Evolutionary conservation across 495 filamentous ascomycete genomes (phyloP).

Genomic region (Cairneyella variabilis): DNA sequence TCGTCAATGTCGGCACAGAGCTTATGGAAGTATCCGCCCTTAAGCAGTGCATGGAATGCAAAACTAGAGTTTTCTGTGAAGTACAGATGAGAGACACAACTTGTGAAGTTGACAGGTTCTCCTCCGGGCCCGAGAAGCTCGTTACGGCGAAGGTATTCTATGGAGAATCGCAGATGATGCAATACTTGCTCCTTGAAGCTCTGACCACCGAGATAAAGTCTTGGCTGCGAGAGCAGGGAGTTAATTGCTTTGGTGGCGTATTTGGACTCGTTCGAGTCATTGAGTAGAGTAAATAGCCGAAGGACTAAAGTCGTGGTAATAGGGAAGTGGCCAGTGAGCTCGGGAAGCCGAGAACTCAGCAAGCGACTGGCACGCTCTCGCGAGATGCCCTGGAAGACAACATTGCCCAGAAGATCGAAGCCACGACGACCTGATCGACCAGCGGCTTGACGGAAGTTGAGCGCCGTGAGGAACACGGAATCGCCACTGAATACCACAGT

Average conservation of each 20-base stretch:
- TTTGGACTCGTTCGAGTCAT: slow-evolving; percentile 56
- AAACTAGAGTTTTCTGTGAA: slow-evolving; percentile 70
- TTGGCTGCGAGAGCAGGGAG: slow-evolving; percentile 62
- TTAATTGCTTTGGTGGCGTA: slow-evolving; percentile 60
- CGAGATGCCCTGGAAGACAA: slow-evolving; percentile 65
- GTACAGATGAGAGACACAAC: slow-evolving; percentile 63
- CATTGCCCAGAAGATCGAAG: slow-evolving; percentile 76
- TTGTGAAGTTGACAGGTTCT: slow-evolving; percentile 65
- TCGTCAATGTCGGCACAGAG: slow-evolving; percentile 50
- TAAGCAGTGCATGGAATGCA: slow-evolving; percentile 67
- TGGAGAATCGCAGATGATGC: slow-evolving; percentile 74
- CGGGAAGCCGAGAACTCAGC: slow-evolving; percentile 66
- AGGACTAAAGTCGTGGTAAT: slow-evolving; percentile 70
- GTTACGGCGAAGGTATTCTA: slow-evolving; percentile 72
- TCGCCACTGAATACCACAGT: slow-evolving; percentile 76
- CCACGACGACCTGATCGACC: slow-evolving; percentile 76
- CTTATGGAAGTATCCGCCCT: slow-evolving; percentile 61
- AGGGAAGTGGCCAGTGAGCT: slow-evolving; percentile 74
- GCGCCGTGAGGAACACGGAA: slow-evolving; percentile 63
- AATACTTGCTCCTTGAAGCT: slow-evolving; percentile 59
- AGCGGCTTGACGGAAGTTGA: slow-evolving; percentile 72
- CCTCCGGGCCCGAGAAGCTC: slow-evolving; percentile 56
- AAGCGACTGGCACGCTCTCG: slow-evolving; percentile 54
- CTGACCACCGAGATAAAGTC: slow-evolving; percentile 63
- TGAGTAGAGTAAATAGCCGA: slow-evolving; percentile 60